Base-by-base conservation (phyloP, 495 filamentous ascomycete species). In the Bathelium albidoporum region DNA sequence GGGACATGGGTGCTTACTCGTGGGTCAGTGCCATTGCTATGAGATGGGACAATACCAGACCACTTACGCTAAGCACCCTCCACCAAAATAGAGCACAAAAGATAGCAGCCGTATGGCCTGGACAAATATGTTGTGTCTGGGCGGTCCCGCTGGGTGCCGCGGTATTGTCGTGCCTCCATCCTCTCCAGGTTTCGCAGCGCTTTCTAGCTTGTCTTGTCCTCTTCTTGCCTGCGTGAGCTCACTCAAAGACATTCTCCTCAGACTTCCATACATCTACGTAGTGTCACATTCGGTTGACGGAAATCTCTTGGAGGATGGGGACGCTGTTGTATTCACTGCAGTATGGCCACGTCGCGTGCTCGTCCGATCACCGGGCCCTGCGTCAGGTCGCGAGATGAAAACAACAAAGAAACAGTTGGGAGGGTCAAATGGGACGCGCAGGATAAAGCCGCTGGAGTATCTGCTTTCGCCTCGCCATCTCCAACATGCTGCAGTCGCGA, bases 121-220 rank as follows among this genome's bases (percentile, higher is more conserved):
- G 65, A 82, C 81, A 14, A 81, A 71, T 39, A 81, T 74, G 41
- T 87, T 85, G 81, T 94, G 85, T 69, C 87, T 87, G 52, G 87
- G 78, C 58, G 82, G 79, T 7, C 85, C 86, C 11, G 79, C 85
- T 10, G 86, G 85, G 70, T 89, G 86, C 59, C 49, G 49, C 24
- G 9, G 49, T 26, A 29, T n/a, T 28, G 49, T 29, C 9, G 5
- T 16, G 24, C 5, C 29, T 11, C 16, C 24, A 2, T 9, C 22
- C 26, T 26, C 29, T 55, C 22, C 49, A 28, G 26, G 9, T 5
- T 28, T 29, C 29, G 9, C 24, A 2, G 49, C 49, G 26, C 49
- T 24, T 26, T 55, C 24, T 28, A 24, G 24, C 24, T 7, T 29
- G 2, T 7, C 20, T 9, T 29, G 49, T 55, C 49, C 20, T 55